Evolutionary conservation across 2,329 filamentous ascomycete species (phyloP).

Genomic region (Fusarium paranaense): DNA sequence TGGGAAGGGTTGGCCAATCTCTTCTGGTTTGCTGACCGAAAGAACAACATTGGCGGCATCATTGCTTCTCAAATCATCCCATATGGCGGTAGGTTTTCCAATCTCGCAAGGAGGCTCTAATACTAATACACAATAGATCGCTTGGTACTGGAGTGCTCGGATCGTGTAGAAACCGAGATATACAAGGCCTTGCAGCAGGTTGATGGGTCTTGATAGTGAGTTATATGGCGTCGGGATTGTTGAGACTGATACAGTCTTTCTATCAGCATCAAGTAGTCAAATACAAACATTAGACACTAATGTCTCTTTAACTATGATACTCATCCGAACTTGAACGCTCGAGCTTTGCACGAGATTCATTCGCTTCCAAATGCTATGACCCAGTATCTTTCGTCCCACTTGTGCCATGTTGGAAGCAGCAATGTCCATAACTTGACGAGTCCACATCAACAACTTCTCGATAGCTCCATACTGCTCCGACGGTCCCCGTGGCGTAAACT

Average conservation of each 20-base stretch:
- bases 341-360: background rate
- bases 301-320: background rate
- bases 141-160: background rate
- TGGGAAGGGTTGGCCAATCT: background rate
- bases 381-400: too few relatives aligned
- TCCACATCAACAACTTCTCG: background rate
- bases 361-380: background rate
- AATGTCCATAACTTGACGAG: background rate
- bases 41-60: background rate
- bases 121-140: background rate
- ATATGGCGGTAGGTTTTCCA: background rate
- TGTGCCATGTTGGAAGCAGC: background rate
- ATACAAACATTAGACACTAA: background rate
- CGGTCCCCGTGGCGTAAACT: background rate
- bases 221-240: background rate
- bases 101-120: rapidly evolving
- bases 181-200: background rate
- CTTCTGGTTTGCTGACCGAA: background rate
- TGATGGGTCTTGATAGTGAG: background rate
- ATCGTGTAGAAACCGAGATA: background rate
- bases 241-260: background rate
- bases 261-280: background rate
- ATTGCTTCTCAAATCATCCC: background rate
- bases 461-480: background rate
- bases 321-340: background rate